These are phyloP conservation scores for Carex cristatella DNA, from an alignment of 176 grass and related monocot genomes.

Conservation along the genomic window DNA sequence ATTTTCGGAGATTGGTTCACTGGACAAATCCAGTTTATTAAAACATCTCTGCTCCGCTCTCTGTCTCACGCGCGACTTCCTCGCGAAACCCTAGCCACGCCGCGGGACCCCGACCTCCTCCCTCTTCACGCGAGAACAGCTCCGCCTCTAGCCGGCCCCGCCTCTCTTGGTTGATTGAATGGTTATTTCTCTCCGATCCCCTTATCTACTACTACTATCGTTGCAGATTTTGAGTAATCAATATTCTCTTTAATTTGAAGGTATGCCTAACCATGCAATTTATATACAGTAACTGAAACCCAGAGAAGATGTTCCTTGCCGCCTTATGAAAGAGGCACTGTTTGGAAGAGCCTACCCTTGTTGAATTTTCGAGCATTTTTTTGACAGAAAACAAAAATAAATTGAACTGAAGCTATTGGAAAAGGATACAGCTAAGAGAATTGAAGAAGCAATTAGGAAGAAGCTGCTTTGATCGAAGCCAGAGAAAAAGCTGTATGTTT, in stretches of 20 bases:
- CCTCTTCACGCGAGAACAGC: no score
- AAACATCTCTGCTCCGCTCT: no score
- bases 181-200: slow-evolving; percentile 55
- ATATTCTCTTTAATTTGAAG: slow-evolving; percentile 71
- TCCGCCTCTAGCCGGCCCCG: no score
- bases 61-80: no score
- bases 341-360: slow-evolving; percentile 19
- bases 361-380: slow-evolving; percentile 38
- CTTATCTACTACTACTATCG: slow-evolving; percentile 75
- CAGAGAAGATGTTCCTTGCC: slow-evolving; percentile 9
- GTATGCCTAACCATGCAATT: slow-evolving; percentile 61
- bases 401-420: slow-evolving; percentile 89
- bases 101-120: no score
- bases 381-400: slow-evolving; percentile 79
- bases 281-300: neutral
- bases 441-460: slow-evolving; percentile 93
- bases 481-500: slow-evolving; percentile 60
- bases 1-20: no score
- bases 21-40: no score
- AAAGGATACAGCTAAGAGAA: slow-evolving; percentile 85
- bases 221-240: slow-evolving; percentile 96
- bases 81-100: no score
- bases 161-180: slow-evolving; percentile 53
- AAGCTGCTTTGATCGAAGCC: slow-evolving; percentile 56
- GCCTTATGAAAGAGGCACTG: neutral